Percentiles rank a stretch among this genome's conserved stretches.
Evolutionary conservation across 2,329 filamentous ascomycete genomes (phyloP).

Genomic region (Pseudocercospora cruenta): DNA sequence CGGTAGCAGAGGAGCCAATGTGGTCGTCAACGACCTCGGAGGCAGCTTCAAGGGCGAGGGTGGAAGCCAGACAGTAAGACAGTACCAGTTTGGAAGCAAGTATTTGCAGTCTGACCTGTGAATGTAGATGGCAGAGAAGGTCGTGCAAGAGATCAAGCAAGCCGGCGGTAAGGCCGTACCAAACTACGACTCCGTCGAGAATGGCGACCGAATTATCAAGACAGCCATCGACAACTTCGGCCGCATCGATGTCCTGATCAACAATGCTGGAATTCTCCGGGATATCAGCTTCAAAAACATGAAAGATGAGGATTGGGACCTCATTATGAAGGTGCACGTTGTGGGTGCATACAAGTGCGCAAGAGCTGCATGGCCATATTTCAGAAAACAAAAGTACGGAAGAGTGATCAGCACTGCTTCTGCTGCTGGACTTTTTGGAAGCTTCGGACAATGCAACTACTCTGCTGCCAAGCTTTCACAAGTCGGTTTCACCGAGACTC

Average conservation of each 20-base stretch:
- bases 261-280: constrained; percentile 95
- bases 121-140: constrained; percentile 74
- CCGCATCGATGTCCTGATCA: constrained; percentile 91
- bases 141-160: constrained; percentile 80
- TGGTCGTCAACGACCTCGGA: constrained; percentile 96
- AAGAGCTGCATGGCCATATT: constrained; percentile 92
- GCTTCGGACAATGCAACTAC: constrained; percentile 95
- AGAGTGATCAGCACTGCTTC: constrained; percentile 96
- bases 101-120: constrained; percentile 11
- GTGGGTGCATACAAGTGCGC: constrained; percentile 94
- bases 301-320: constrained; percentile 94
- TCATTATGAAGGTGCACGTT: constrained; percentile 90
- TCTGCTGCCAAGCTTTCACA: constrained; percentile 94
- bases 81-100: not conserved
- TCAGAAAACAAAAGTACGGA: constrained; percentile 98
- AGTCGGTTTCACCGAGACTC: constrained; percentile 95
- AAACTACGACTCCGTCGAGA: constrained; percentile 94
- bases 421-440: constrained; percentile 93
- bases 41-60: constrained; percentile 93
- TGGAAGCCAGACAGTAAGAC: constrained; percentile 64
- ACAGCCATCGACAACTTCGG: constrained; percentile 80
- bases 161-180: constrained; percentile 93
- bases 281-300: constrained; percentile 99
- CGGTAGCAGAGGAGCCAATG: constrained; percentile 85
- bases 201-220: constrained; percentile 92